These are phyloP conservation scores for Solanum raphanifolium DNA, from an alignment of 257 asterid genomes.

Conservation along the genomic window DNA sequence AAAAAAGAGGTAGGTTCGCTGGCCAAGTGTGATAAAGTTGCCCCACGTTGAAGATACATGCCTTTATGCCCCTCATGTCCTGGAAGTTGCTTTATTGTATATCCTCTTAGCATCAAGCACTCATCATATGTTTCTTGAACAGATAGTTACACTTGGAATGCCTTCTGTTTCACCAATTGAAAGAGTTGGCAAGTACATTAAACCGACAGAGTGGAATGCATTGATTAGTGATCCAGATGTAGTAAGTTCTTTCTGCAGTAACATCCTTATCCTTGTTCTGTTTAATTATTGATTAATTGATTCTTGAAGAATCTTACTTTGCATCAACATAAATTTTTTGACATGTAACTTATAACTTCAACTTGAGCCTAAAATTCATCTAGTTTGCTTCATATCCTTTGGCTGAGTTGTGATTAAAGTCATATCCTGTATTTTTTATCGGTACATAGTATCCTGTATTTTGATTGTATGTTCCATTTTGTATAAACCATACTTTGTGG, in stretches of 20 bases:
- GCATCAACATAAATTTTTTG: background rate
- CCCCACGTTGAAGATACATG: background rate
- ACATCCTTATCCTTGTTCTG: background rate
- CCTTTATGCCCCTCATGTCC: background rate
- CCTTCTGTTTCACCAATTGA: constrained; percentile 87
- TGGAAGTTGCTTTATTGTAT: background rate
- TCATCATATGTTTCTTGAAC: background rate
- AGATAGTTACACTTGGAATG: constrained; percentile 97
- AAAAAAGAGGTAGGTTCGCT: constrained; percentile 70
- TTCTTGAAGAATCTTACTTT: background rate
- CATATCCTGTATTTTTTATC: background rate
- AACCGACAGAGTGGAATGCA: constrained; percentile 79
- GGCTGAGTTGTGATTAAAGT: background rate
- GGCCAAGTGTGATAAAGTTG: background rate
- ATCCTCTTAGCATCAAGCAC: background rate
- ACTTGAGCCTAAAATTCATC: background rate
- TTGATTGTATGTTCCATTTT: background rate
- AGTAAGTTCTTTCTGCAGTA: constrained; percentile 32
- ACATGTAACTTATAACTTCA: background rate
- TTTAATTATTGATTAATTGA: background rate
- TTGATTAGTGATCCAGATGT: constrained; percentile 75
- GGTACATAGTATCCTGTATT: background rate
- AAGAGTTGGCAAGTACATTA: constrained; percentile 75
- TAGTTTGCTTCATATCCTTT: background rate
- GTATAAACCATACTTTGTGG: background rate